Evolutionary conservation across 768 basidiomycete species (phyloP).

Genomic region (Russula compacta): DNA sequence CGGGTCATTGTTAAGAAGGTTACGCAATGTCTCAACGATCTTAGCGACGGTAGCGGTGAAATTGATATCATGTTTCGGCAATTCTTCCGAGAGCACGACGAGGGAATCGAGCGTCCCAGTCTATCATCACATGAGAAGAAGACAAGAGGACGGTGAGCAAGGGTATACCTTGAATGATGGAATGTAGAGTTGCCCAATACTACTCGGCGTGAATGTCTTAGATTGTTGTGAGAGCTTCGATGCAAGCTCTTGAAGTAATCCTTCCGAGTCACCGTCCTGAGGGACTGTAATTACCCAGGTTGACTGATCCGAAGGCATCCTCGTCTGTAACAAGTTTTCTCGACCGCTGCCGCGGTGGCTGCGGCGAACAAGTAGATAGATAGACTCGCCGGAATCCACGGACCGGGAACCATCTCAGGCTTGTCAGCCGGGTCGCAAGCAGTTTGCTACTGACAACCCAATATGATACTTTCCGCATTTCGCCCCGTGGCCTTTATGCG

Average conservation of each 20-base stretch:
- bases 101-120: constrained; percentile 90
- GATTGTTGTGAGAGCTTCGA: constrained; percentile 54
- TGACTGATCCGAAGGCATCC: constrained; percentile 92
- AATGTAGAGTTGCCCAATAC: constrained; percentile 58
- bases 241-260: constrained; percentile 54
- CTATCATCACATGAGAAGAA: constrained; percentile 31
- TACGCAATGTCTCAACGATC: constrained; percentile 87
- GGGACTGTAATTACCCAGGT: constrained; percentile 91
- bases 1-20: constrained; percentile 82
- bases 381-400: background rate
- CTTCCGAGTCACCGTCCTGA: constrained; percentile 76
- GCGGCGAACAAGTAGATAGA: background rate
- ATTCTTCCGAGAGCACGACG: constrained; percentile 80
- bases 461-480: background rate
- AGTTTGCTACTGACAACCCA: background rate
- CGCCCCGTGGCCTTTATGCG: background rate
- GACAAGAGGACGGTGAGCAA: background rate
- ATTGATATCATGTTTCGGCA: constrained; percentile 84
- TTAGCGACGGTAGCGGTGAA: constrained; percentile 88
- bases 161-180: constrained; percentile 81
- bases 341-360: background rate
- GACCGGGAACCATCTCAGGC: background rate
- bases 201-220: constrained; percentile 37
- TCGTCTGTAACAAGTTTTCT: constrained; percentile 2
- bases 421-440: background rate